Percentiles rank a stretch among this genome's conserved stretches.
phyloP scores from a whole-genome alignment of 1,284 basidiomycete species.

The Fomitopsis pinicola region DNA sequence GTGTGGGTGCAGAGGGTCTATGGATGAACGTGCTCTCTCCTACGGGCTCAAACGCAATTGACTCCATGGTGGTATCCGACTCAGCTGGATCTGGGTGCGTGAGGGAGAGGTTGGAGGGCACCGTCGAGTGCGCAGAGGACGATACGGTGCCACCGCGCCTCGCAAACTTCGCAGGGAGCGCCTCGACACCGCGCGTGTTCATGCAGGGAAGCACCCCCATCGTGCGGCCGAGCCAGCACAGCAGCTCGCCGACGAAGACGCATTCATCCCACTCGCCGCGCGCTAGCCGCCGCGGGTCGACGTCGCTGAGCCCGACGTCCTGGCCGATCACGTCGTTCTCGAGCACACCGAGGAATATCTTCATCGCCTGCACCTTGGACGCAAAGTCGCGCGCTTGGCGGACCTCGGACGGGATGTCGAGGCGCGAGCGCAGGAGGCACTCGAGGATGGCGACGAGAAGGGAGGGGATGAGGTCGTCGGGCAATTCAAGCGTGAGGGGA shows the following conservation, averaged over 20 bases:
- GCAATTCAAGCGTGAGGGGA: constrained; percentile 50
- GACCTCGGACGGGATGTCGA: constrained; percentile 39
- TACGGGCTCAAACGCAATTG: constrained; percentile 20
- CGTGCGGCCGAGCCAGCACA: constrained; percentile 59
- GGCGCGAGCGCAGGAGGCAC: constrained; percentile 44
- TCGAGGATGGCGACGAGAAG: constrained; percentile 65
- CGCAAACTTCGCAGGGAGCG: neutral
- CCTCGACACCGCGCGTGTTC: constrained; percentile 1
- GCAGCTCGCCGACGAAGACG: constrained; percentile 54
- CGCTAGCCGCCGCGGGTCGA: constrained; percentile 65
- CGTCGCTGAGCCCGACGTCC: constrained; percentile 55
- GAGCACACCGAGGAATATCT: constrained; percentile 73
- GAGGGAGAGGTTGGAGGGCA: constrained; percentile 31
- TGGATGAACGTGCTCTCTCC: neutral
- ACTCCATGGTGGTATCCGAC: constrained; percentile 33
- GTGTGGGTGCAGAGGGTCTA: neutral
- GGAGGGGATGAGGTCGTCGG: constrained; percentile 61
- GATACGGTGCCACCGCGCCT: constrained; percentile 17
- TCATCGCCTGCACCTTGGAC: constrained; percentile 55
- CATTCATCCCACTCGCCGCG: constrained; percentile 59
- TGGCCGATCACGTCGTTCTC: constrained; percentile 59
- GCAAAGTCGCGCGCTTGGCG: constrained; percentile 37
- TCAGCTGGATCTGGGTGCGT: constrained; percentile 20
- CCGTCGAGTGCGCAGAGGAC: constrained; percentile 34
- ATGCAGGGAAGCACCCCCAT: constrained; percentile 33